These are phyloP conservation scores for Aspergillus sp. DNA, from an alignment of 2,329 filamentous ascomycete genomes.

Conservation along the genomic window DNA sequence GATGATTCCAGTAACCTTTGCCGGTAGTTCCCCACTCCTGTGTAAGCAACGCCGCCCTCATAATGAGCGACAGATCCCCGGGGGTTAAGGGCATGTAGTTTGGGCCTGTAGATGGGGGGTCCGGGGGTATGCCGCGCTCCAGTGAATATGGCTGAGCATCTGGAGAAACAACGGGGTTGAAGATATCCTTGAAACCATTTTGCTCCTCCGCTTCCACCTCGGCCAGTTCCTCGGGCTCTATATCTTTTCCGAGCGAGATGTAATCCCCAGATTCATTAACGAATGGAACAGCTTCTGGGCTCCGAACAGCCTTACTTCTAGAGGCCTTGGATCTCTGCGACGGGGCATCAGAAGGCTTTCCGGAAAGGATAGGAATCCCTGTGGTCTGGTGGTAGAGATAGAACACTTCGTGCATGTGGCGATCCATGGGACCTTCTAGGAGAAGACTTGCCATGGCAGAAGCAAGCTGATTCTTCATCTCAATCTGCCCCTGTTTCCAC, in stretches of 20 bases:
- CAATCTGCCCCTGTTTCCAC: conserved; percentile 72
- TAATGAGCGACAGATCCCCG: conserved; percentile 68
- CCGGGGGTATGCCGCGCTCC: not conserved
- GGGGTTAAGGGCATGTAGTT: conserved; percentile 55
- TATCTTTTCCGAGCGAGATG: not conserved
- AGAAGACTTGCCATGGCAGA: conserved; percentile 80
- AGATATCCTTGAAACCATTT: not conserved
- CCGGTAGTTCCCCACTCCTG: conserved; percentile 66
- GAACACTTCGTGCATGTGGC: conserved; percentile 73
- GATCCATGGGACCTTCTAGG: conserved; percentile 62
- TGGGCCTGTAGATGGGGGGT: conserved; percentile 10
- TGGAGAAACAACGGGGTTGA: not conserved
- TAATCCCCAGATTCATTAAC: not conserved
- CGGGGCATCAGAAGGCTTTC: conserved; percentile 23
- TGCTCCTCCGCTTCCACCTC: not conserved
- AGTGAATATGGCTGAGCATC: not conserved
- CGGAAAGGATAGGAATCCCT: conserved; percentile 61
- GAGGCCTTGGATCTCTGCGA: not conserved
- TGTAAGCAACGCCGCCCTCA: conserved; percentile 64
- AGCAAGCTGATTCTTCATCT: conserved; percentile 78
- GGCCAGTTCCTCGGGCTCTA: not conserved
- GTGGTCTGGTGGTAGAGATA: conserved; percentile 81
- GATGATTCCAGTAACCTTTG: conserved; percentile 75
- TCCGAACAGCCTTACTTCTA: not conserved
- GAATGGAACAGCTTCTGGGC: not conserved